Conservation (phyloP, 192 early-diverging fungal species). For the Coemansia sp. region DNA sequence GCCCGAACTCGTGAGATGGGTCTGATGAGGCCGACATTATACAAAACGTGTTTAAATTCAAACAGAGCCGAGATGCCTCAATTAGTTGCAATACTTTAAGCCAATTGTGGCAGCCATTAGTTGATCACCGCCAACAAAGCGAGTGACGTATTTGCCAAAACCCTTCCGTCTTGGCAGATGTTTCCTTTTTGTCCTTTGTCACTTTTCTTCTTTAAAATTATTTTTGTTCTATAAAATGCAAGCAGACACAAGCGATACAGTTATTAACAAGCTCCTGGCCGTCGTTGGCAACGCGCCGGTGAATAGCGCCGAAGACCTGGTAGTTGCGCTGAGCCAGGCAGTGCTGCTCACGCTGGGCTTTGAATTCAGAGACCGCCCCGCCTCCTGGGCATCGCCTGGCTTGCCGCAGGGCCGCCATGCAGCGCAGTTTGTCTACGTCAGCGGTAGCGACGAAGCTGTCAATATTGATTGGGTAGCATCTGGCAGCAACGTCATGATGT, state of each 20-base stretch:
- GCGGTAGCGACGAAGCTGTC: slow-evolving; percentile 1
- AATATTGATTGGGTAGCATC: slow-evolving; percentile 32
- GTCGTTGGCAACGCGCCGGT: slow-evolving; percentile 21
- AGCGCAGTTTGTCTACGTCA: slow-evolving; percentile 8
- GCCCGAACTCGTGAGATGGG: slow-evolving; percentile 51
- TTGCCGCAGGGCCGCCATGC: slow-evolving; percentile 18
- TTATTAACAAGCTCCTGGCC: slow-evolving; percentile 4
- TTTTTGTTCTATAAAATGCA: not conserved
- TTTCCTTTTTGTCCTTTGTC: too few relatives aligned
- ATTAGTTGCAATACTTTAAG: too few relatives aligned
- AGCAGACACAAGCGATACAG: slow-evolving; percentile 4
- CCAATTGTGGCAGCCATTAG: not conserved
- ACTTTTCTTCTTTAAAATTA: too few relatives aligned
- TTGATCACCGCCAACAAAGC: not conserved
- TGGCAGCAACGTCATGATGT: slow-evolving; percentile 23
- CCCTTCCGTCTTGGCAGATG: too few relatives aligned
- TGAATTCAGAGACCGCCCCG: slow-evolving; percentile 4
- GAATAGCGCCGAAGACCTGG: slow-evolving; percentile 26
- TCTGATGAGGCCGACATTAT: slow-evolving; percentile 19
- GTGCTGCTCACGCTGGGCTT: slow-evolving; percentile 24
- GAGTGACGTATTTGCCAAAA: not conserved
- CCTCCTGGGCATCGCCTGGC: slow-evolving; percentile 24
- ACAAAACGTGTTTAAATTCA: too few relatives aligned
- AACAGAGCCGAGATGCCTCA: too few relatives aligned
- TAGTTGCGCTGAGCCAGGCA: slow-evolving; percentile 38